phyloP scores from a whole-genome alignment of 306 rosid genomes.

The Astragalus glycyphyllos region DNA sequence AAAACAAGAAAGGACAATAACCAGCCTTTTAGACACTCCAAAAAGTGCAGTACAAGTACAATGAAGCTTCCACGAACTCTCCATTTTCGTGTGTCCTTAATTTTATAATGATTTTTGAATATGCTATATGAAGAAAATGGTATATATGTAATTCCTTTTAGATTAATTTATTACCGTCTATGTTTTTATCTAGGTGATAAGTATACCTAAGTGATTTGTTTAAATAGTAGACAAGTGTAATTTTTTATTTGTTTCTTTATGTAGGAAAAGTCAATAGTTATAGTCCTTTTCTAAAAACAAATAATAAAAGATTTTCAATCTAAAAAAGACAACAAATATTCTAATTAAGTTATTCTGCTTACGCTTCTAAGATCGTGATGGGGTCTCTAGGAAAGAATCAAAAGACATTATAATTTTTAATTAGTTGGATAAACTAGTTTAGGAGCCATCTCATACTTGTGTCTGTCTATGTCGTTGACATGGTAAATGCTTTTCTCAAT shows the following conservation, averaged over 20 bases:
- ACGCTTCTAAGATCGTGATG: slow-evolving; percentile 40
- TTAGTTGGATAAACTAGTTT: slow-evolving; percentile 34
- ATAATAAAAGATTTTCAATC: slow-evolving; percentile 5
- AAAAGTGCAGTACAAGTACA: slow-evolving; percentile 23
- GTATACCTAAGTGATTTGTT: neutral
- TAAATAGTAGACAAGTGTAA: neutral
- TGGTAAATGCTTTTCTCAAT: slow-evolving; percentile 36
- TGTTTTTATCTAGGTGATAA: slow-evolving; percentile 15
- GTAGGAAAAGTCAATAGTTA: slow-evolving; percentile 19
- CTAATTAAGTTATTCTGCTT: slow-evolving; percentile 25
- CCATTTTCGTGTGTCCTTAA: neutral
- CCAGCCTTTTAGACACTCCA: slow-evolving; percentile 19
- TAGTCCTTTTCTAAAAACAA: slow-evolving; percentile 12
- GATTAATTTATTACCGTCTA: slow-evolving; percentile 12
- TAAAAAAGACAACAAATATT: slow-evolving; percentile 29
- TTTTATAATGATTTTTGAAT: slow-evolving; percentile 26
- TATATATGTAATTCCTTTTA: neutral
- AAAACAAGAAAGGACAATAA: slow-evolving; percentile 9
- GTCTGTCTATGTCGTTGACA: slow-evolving; percentile 45
- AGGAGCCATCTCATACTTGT: slow-evolving; percentile 39
- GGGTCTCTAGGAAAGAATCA: slow-evolving; percentile 42
- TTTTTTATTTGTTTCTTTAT: neutral
- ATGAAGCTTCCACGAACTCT: neutral
- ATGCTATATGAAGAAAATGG: neutral
- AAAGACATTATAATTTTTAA: slow-evolving; percentile 45